Evolutionary conservation across 305 asterid species (phyloP).

Genomic region (Euphrasia arctica): DNA sequence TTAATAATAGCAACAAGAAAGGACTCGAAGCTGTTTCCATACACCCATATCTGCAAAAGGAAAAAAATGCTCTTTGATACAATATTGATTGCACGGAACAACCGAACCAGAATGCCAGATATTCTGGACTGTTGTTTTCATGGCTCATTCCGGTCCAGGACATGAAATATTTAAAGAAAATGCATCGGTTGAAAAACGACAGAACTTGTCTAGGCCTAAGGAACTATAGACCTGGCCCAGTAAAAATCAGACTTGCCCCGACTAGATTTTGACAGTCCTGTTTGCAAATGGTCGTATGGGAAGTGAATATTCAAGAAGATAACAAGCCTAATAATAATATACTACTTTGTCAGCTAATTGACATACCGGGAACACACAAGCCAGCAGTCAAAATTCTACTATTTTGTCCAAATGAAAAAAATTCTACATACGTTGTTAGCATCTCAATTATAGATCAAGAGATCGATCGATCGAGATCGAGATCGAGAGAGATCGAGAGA

Average conservation of each 20-base stretch:
- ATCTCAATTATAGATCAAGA: too few relatives aligned
- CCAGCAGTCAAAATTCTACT: conserved; percentile 3
- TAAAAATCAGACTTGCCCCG: too few relatives aligned
- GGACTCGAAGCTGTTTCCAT: conserved; percentile 70
- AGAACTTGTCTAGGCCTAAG: too few relatives aligned
- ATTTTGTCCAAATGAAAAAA: neutral
- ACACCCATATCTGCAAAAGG: conserved; percentile 55
- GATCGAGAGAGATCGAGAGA: neutral
- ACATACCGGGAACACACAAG: neutral
- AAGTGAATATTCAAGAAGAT: conserved; percentile 7
- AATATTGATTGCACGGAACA: neutral
- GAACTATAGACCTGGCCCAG: too few relatives aligned
- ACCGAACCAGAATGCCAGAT: neutral
- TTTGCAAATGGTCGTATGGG: neutral
- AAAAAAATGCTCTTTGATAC: conserved; percentile 2
- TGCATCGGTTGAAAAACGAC: too few relatives aligned
- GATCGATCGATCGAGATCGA: too few relatives aligned
- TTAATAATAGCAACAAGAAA: conserved; percentile 56
- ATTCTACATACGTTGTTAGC: neutral
- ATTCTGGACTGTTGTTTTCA: neutral
- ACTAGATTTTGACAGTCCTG: neutral
- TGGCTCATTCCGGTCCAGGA: too few relatives aligned
- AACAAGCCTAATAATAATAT: neutral
- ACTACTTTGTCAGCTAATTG: neutral
- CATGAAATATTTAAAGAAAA: too few relatives aligned